Base-by-base conservation (phyloP, 202 grass and related monocot species). In the Zizania palustris region DNA sequence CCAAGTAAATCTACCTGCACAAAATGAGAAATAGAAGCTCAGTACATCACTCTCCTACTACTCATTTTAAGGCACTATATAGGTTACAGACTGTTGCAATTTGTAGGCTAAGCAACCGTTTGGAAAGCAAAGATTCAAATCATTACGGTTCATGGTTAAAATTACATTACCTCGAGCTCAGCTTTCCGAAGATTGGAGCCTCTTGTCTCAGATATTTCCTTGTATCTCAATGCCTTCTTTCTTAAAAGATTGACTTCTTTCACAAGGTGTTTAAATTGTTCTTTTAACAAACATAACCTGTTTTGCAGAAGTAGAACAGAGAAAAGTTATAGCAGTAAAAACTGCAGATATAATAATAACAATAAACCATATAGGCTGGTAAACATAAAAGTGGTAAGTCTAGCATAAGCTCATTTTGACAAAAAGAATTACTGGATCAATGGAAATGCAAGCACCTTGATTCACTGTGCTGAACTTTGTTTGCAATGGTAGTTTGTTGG, bases 1-100 rank as follows among this genome's bases (percentile, higher is more conserved):
- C 89, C 93, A 74, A 97, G 86, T 77, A 93, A 88, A 93, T 97
- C 93, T 71, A 97, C 93, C 93, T 97, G 85, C 64, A 60, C 18
- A 75, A 82, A 33, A 9, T 28, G 18, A 51, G 20, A 67, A 74
- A 68, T 13, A 9, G 7, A n/a, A 46, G 8, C 55, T 45, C 16
- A 44, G 16, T 71, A 61, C 28, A 74, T 33, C 37, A 80, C 65
- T 45, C 19, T 12, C 7, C 19, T 43, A 43, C 4, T 14, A 15
- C 5, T 71, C 9, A 9, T 79, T 58, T 58, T 34, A 76, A 6
- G 60, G n/a, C 11, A 45, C 8, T 58, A 20, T 73, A 58, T 59
- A 73, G 19, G 13, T 45, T 44, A 44, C 42, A 71, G 62, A 3
- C 8, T 73, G 53, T 18, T 42, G 20, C 20, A 45, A 22, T 76